phyloP scores from a whole-genome alignment of 1,284 basidiomycete species.

The Melanopsichium pennsylvanicum region DNA sequence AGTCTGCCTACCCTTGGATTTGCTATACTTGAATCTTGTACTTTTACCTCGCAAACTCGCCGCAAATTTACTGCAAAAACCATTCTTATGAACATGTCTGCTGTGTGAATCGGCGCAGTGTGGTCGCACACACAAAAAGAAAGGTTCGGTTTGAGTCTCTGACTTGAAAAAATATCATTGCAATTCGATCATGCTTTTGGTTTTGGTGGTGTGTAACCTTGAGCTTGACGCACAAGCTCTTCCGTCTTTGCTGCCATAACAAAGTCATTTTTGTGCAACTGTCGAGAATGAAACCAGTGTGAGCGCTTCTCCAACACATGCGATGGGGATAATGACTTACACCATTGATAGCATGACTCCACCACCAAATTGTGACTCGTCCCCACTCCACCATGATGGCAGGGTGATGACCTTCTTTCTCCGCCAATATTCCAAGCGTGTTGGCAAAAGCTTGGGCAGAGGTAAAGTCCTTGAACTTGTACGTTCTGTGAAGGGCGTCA shows the following conservation, averaged over 20 bases:
- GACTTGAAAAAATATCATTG: no score
- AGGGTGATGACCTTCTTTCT: constrained; percentile 59
- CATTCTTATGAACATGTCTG: no score
- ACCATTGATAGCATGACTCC: constrained; percentile 62
- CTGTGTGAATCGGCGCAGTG: no score
- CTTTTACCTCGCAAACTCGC: no score
- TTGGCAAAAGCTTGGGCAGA: constrained; percentile 50
- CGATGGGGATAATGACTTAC: no score
- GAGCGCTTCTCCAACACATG: no score
- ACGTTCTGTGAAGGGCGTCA: constrained; percentile 50
- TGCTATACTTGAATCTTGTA: neutral
- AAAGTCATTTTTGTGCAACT: constrained; percentile 64
- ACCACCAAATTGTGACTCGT: constrained; percentile 61
- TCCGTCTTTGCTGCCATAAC: constrained; percentile 64
- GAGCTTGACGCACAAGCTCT: constrained; percentile 42
- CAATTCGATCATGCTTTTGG: constrained; percentile 5
- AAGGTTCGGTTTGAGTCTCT: no score
- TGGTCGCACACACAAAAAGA: no score
- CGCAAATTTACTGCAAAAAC: no score
- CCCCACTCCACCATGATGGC: constrained; percentile 63
- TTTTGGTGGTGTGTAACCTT: constrained; percentile 49
- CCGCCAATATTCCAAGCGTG: constrained; percentile 49
- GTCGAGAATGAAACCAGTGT: neutral
- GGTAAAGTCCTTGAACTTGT: constrained; percentile 56
- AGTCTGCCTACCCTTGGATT: no score